Conservation (phyloP, 352 stramenopile genomes). For the Hyaloperonospora arabidopsidis region DNA sequence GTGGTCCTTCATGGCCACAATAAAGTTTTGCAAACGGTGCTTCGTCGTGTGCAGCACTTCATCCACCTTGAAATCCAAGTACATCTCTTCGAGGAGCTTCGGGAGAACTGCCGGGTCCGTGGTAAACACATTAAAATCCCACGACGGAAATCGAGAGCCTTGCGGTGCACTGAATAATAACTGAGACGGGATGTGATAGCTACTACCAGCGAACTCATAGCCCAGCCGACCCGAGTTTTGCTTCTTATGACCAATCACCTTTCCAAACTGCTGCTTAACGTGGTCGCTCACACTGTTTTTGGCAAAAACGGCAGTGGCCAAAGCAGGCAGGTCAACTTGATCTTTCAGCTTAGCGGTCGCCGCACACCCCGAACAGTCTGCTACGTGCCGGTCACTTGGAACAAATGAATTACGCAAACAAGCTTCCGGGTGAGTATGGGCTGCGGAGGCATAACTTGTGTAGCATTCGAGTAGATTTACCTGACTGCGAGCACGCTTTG, state of each 20-base stretch:
- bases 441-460: conserved; percentile 57
- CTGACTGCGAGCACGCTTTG: conserved; percentile 59
- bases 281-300: conserved; percentile 7
- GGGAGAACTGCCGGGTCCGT: conserved; percentile 44
- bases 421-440: conserved; percentile 37
- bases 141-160: conserved; percentile 37
- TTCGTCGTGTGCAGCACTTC: conserved; percentile 52
- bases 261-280: conserved; percentile 19
- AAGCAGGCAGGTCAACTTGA: conserved; percentile 10
- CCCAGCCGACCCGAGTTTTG: conserved; percentile 27
- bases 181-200: conserved; percentile 9
- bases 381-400: conserved; percentile 33
- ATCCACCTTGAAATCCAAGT: conserved; percentile 63
- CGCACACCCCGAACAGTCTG: conserved; percentile 36
- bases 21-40: conserved; percentile 65
- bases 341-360: conserved; percentile 15
- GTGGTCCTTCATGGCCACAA: conserved; percentile 69
- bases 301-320: neutral
- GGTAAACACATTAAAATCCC: conserved; percentile 79
- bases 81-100: conserved; percentile 63
- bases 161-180: conserved; percentile 26
- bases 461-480: conserved; percentile 75
- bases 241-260: conserved; percentile 8
- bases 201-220: conserved; percentile 21
- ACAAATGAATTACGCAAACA: conserved; percentile 55